Conservation (phyloP, 2,329 filamentous ascomycete genomes). For the Trichophyton schoenleinii region DNA sequence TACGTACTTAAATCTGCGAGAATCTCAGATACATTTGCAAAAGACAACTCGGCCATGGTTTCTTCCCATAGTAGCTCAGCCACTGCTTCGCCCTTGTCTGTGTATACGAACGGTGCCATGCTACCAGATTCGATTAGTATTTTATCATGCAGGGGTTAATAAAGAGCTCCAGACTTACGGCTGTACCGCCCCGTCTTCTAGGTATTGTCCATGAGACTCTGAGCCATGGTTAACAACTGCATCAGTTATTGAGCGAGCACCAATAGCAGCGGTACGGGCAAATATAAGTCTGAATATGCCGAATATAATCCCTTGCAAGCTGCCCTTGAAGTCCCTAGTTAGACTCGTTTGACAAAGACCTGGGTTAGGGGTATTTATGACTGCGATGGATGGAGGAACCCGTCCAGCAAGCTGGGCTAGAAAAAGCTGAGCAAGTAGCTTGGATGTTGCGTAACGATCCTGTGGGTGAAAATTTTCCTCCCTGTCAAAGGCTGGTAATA, state of each 20-base stretch:
- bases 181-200: neutral
- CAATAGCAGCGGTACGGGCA: neutral
- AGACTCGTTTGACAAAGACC: neutral
- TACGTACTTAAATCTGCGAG: neutral
- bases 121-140: neutral
- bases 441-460: constrained; percentile 21
- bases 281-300: neutral
- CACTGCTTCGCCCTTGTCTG: neutral
- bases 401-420: constrained; percentile 25
- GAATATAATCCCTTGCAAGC: neutral
- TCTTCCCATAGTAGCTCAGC: neutral
- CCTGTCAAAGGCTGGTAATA: constrained; percentile 23
- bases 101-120: neutral
- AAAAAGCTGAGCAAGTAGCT: constrained; percentile 28
- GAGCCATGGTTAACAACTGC: neutral
- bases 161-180: neutral
- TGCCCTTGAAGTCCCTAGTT: neutral
- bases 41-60: constrained; percentile 1
- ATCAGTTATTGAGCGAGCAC: neutral
- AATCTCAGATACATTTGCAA: neutral
- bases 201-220: neutral
- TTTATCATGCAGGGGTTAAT: neutral
- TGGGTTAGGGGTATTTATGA: neutral
- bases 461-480: constrained; percentile 13
- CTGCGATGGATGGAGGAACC: neutral